phyloP scores from a whole-genome alignment of 176 grass and related monocot species.

The Panicum miliaceum region DNA sequence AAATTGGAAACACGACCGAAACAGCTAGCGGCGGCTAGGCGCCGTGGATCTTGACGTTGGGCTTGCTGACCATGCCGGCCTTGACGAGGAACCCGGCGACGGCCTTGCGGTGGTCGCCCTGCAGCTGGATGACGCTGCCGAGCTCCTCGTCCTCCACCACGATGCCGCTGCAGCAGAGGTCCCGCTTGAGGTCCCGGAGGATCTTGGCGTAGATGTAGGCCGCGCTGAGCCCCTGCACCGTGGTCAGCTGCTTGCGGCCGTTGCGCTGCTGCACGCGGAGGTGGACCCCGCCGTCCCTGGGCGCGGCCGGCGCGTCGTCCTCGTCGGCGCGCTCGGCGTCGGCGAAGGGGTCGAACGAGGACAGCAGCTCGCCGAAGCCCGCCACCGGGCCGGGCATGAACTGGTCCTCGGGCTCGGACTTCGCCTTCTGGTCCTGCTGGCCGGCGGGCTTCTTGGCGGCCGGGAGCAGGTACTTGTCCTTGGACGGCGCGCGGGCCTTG shows the following conservation, averaged over 20 bases:
- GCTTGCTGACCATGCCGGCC: constrained; percentile 59
- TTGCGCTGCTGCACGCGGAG: constrained; percentile 64
- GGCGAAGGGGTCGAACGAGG: constrained; percentile 68
- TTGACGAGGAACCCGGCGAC: constrained; percentile 56
- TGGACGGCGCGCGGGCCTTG: constrained; percentile 1
- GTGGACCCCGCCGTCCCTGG: constrained; percentile 57
- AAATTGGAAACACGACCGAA: not conserved
- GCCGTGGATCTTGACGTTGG: constrained; percentile 66
- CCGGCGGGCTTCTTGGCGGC: not conserved
- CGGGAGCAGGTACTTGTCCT: constrained; percentile 22
- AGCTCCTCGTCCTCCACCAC: constrained; percentile 61
- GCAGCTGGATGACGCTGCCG: constrained; percentile 61
- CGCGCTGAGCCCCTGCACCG: constrained; percentile 59
- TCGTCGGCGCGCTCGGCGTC: constrained; percentile 29
- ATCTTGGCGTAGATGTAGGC: constrained; percentile 55
- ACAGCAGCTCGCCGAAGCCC: constrained; percentile 2
- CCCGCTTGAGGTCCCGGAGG: constrained; percentile 64
- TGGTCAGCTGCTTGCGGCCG: constrained; percentile 61
- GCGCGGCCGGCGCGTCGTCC: constrained; percentile 31
- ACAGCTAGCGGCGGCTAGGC: not conserved
- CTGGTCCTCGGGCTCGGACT: constrained; percentile 7
- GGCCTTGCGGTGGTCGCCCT: constrained; percentile 64
- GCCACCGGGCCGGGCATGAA: constrained; percentile 48
- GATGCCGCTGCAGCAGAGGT: constrained; percentile 61
- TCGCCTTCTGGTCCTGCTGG: not conserved